A percentile compares a stretch with the other conserved stretches of the same genome.
phyloP scores from a whole-genome alignment of 2,329 filamentous ascomycete genomes.

The Clonostachys chloroleuca region DNA sequence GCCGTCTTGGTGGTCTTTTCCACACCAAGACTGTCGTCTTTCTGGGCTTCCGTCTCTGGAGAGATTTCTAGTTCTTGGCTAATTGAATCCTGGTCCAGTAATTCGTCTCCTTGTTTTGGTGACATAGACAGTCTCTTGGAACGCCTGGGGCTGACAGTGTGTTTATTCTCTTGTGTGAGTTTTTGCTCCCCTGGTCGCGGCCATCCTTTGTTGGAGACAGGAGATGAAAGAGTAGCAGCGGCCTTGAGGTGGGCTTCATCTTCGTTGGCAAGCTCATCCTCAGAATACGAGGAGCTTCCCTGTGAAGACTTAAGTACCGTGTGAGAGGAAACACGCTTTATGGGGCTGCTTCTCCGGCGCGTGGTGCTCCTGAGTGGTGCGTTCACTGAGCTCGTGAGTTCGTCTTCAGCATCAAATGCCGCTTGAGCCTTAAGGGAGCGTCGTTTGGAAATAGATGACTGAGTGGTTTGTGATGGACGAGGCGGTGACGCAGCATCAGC shows the following conservation, averaged over 20 bases:
- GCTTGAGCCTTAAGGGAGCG: neutral
- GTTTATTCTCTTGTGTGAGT: neutral
- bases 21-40: too few species aligned
- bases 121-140: neutral
- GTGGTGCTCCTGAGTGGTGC: neutral
- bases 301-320: neutral
- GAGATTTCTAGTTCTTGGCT: too few species aligned
- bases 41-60: too few species aligned
- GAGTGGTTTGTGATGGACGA: too few species aligned
- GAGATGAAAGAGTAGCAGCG: slow-evolving; percentile 1
- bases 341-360: neutral
- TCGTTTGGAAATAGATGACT: too few species aligned
- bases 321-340: neutral
- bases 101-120: neutral
- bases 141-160: neutral
- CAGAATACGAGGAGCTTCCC: neutral
- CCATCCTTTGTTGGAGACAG: neutral
- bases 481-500: too few species aligned
- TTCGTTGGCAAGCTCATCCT: slow-evolving; percentile 1
- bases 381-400: neutral
- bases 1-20: too few species aligned
- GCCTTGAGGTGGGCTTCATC: neutral
- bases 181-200: neutral
- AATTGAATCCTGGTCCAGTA: too few species aligned
- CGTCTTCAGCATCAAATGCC: neutral